Evolutionary conservation across 192 early-diverging fungal genomes (phyloP).

Genomic region (Podila epigama): DNA sequence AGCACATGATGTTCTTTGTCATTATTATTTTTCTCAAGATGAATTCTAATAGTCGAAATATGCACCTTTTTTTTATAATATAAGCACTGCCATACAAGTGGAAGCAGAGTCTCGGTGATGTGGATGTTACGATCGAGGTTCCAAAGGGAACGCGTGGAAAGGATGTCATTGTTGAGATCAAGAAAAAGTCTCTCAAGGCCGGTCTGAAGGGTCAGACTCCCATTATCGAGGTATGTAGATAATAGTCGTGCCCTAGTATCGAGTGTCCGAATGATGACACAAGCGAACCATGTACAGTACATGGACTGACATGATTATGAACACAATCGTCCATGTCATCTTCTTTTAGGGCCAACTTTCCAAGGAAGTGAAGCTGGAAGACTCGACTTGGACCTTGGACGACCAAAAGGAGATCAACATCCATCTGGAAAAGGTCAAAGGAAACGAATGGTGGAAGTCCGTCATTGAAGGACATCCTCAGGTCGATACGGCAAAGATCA

Average conservation of each 20-base stretch:
- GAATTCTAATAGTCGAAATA: not conserved
- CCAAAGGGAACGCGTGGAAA: constrained; percentile 74
- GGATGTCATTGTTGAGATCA: constrained; percentile 73
- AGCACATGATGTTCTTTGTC: not conserved
- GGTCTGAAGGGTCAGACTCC: constrained; percentile 75
- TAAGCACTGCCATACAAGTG: constrained; percentile 77
- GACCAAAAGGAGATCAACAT: constrained; percentile 76
- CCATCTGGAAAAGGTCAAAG: constrained; percentile 86
- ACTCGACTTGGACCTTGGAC: constrained; percentile 83
- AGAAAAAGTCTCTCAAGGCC: constrained; percentile 69
- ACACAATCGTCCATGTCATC: not conserved
- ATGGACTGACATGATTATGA: constrained; percentile 5
- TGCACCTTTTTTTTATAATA: not conserved
- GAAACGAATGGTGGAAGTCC: constrained; percentile 89
- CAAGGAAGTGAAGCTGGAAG: constrained; percentile 75
- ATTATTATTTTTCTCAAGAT: not conserved
- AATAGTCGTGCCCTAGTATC: not conserved
- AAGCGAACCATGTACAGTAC: not conserved
- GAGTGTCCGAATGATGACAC: not conserved
- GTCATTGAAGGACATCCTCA: constrained; percentile 80
- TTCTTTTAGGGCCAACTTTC: constrained; percentile 69
- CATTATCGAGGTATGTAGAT: constrained; percentile 68
- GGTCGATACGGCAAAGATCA: constrained; percentile 90
- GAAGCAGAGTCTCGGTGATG: constrained; percentile 85
- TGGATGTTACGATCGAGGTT: constrained; percentile 77